phyloP scores from a whole-genome alignment of 2,329 filamentous ascomycete species.

The Colletotrichum orbiculare region DNA sequence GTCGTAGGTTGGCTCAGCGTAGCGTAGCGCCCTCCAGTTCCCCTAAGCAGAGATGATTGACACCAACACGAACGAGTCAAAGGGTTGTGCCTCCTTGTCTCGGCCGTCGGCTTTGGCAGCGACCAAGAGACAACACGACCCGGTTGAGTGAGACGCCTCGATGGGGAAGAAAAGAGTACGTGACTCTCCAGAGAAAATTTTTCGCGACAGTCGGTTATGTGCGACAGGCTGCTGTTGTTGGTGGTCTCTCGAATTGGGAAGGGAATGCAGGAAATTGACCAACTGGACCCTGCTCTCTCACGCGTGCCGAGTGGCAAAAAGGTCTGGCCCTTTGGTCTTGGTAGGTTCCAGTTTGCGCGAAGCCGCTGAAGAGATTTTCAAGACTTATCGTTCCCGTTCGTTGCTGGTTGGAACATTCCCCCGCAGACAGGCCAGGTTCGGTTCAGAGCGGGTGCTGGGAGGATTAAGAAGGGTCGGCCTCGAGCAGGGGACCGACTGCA shows the following conservation, averaged over 20 bases:
- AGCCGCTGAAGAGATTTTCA: constrained; percentile 34
- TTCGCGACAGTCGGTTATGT: constrained; percentile 1
- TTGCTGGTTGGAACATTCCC: constrained; percentile 18
- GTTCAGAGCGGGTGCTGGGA: constrained; percentile 34
- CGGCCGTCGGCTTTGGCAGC: constrained; percentile 35
- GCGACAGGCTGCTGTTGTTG: constrained; percentile 30
- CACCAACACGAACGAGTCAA: constrained; percentile 9
- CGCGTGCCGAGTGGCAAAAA: constrained; percentile 33
- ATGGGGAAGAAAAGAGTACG: constrained; percentile 19
- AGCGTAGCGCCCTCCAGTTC: constrained; percentile 25
- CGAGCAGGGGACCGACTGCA: constrained; percentile 23
- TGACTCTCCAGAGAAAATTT: constrained; percentile 34
- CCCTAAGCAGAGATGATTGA: constrained; percentile 35
- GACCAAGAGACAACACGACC: constrained; percentile 5
- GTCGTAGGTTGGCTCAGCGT: too few species aligned
- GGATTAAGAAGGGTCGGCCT: constrained; percentile 35
- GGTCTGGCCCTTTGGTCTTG: constrained; percentile 21
- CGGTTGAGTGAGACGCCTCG: not conserved
- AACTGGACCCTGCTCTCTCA: constrained; percentile 22
- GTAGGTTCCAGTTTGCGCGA: constrained; percentile 2
- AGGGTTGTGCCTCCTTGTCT: constrained; percentile 28
- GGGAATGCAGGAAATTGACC: constrained; percentile 34
- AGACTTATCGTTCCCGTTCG: constrained; percentile 1
- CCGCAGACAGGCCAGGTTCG: constrained; percentile 19
- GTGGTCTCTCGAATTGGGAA: constrained; percentile 17